Evolutionary conservation across 2,329 filamentous ascomycete genomes (phyloP).

Genomic region (Cryoendolithus antarcticus): DNA sequence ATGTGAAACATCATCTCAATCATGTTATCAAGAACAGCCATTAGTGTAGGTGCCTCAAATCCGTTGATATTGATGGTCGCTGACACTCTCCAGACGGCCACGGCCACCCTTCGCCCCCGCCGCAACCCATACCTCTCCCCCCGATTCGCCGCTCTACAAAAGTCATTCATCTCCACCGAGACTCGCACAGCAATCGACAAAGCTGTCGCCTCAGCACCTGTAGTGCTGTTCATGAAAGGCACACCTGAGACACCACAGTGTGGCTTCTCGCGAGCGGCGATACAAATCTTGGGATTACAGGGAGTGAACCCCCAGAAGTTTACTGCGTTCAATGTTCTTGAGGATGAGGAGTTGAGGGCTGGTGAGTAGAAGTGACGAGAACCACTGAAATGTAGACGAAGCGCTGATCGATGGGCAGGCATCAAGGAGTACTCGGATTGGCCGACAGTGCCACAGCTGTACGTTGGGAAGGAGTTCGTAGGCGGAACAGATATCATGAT

Average conservation of each 20-base stretch:
- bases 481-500: slow-evolving; percentile 97
- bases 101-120: slow-evolving; percentile 32
- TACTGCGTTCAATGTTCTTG: slow-evolving; percentile 93
- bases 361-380: slow-evolving; percentile 39
- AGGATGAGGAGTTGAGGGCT: slow-evolving; percentile 73
- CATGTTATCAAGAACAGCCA: slow-evolving; percentile 20
- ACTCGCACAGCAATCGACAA: slow-evolving; percentile 78
- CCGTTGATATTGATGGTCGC: background rate
- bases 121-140: slow-evolving; percentile 27
- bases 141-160: slow-evolving; percentile 35
- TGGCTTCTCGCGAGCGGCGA: slow-evolving; percentile 87
- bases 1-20: slow-evolving; percentile 4
- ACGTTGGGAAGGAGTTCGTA: slow-evolving; percentile 89
- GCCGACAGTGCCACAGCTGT: slow-evolving; percentile 96
- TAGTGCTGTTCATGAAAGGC: slow-evolving; percentile 99
- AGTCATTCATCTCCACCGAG: slow-evolving; percentile 66
- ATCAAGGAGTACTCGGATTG: slow-evolving; percentile 99
- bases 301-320: slow-evolving; percentile 94
- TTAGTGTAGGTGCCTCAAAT: slow-evolving; percentile 11
- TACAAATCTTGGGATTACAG: slow-evolving; percentile 89
- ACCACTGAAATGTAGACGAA: background rate
- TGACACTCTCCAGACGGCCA: slow-evolving; percentile 28
- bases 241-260: slow-evolving; percentile 93
- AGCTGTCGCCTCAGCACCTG: slow-evolving; percentile 73
- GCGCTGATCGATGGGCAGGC: slow-evolving; percentile 38